Base-by-base conservation (phyloP, 805 yeast species). In the Hemisphaericaspora nanyangensis region DNA sequence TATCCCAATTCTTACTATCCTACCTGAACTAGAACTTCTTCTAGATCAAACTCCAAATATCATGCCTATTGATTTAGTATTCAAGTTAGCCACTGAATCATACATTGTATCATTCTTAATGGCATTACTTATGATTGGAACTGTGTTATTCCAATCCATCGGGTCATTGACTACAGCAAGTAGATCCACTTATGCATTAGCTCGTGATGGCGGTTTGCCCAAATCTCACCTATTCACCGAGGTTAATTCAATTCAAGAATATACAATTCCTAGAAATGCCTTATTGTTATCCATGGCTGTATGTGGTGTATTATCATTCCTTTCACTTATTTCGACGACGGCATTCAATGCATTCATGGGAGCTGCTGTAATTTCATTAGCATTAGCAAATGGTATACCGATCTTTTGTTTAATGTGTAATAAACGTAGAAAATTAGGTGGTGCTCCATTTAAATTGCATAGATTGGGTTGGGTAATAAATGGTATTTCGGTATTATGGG, bases 311-410 rank as follows among this genome's bases (percentile, higher is more conserved):
- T 60, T 85, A 33, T 85, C 90, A 1, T 56, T 80, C 6, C 65
- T 86, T 29, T 83, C 90, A 3, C 60, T 86, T 31, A 58, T 85
- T 1, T 83, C 91, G 0, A 66, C 79, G 5, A 76, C 89, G 6
- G 89, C 93, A 0, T 83, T 86, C 59, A 82, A 82, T 57, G 89
- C 95, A 3, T 85, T 86, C 57, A 78, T 85, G 64, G 93, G 95
- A 0, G 81, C 90, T 13, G 81, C 91, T 7, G 93, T 87, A 2
- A 72, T 85, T 16, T 75, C 88, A 3, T 63, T 86, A 42, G 80
- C 88, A 35, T 68, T 84, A 22, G 87, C 93, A 2, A 82, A 87
- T 44, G 80, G 88, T 3, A 77, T 86, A 12, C 95, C 95, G 2
- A 80, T 85, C 18, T 48, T 81, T 0, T 68, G 80, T n/a, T 74